Evolutionary conservation across 164 flowering plant genomes (phyloP), one percentile per base, ranked within the genome.

Genomic region (Dillenia turbinata): DNA sequence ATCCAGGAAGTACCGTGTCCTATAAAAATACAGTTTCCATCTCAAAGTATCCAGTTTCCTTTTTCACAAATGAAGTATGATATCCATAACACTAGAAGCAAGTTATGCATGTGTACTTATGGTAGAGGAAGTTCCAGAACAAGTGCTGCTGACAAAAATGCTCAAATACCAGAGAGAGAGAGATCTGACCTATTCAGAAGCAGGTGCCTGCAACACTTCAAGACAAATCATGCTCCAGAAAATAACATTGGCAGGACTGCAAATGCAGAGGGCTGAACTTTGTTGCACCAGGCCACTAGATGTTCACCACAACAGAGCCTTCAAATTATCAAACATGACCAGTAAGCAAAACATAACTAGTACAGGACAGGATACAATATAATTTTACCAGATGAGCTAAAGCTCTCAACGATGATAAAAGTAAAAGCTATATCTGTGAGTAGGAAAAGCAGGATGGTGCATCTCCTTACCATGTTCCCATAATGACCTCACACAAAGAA

Each of bases 401-500:
- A 57, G 16, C 49, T 44, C 11, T 26, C 0, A 4, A 6, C 7
- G 40, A 33, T 33, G 51, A 12, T 60, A 57, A 51, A 26, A 56
- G 3, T 46, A 19, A 43, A 49, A 44, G 54, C 19, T 13, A 13
- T n/a, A 63, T 46, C 65, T 53, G 44, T 46, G n/a, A 16, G 54
- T 14, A 44, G 15, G 55, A 11, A 44, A 59, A 43, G 43, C 52
- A 64, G 14, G 67, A 49, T 22, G 13, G 44, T 55, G 44, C 44
- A 59, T 47, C 2, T 51, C 52, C 80, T 73, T 78, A 79, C 85
- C 85, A 73, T 50, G 64, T 57, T 59, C 69, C 60, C 69, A 66
- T 53, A 69, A 60, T 61, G 60, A 72, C 65, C 59, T 91, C 97
- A 91, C 97, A 87, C 96, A 54, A 83, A 80, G 74, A 81, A 82